phyloP scores from a whole-genome alignment of 1,284 basidiomycete genomes.

The Cryptococcus sp. region DNA sequence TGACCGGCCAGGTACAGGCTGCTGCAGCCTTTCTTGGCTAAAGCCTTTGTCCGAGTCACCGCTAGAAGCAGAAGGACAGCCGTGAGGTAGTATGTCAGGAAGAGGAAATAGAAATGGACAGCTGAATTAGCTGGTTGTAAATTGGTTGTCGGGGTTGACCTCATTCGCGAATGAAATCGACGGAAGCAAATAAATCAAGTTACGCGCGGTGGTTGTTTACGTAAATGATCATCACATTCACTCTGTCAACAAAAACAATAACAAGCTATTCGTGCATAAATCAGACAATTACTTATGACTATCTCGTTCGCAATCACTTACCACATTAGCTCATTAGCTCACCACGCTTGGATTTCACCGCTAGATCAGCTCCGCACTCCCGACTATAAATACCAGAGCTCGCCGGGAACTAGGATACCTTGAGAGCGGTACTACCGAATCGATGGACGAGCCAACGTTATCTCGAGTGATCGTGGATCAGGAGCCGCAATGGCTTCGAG shows the following conservation, averaged over 20 bases:
- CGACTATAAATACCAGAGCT: no score
- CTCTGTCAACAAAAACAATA: neutral
- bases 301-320: neutral
- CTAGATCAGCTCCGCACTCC: neutral
- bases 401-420: no score
- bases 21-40: no score
- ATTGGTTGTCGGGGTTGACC: no score
- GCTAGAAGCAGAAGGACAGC: no score
- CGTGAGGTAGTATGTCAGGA: neutral
- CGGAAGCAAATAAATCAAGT: conserved; percentile 1
- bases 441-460: conserved; percentile 19
- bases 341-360: neutral
- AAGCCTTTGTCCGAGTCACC: no score
- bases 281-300: neutral
- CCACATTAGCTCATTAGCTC: neutral
- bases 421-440: no score
- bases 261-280: neutral
- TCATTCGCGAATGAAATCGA: neutral
- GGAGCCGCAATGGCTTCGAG: conserved; percentile 47
- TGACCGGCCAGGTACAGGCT: no score
- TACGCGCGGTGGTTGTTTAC: neutral
- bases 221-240: neutral
- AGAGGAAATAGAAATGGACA: neutral
- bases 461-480: conserved; percentile 41
- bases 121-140: neutral